Base-by-base conservation (phyloP, 164 flowering plant species). In the Vitis riparia region DNA sequence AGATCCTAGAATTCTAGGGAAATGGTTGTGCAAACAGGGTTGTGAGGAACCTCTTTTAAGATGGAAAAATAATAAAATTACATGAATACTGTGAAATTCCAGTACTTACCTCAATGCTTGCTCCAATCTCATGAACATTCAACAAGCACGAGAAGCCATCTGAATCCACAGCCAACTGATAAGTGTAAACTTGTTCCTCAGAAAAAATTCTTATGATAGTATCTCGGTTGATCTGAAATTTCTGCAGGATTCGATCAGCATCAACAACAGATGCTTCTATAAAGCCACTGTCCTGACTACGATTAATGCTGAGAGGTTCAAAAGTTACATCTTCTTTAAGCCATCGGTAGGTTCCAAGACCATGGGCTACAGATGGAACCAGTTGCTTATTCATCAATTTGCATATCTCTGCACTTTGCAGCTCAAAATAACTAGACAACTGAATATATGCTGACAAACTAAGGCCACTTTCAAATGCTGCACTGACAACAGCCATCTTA, bases 341-440 rank as follows among this genome's bases (percentile, higher is more conserved):
- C 99, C 99, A 95, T 62, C 70, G 70, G 74, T 88, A 95, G 15
- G 99, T 95, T 81, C 99, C 99, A 73, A 95, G 91, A 60, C 98
- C 99, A 81, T 95, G 99, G 51, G 92, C 93, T 68, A 89, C 60
- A 78, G 79, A 56, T 65, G 80, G 75, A n/a, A 47, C 47, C 5
- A 68, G 58, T 73, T 80, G 75, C 67, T 67, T 75, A 50, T 82
- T 79, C 81, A 76, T 71, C 73, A 84, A 63, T 59, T 57, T 80
- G 70, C 75, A 78, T 51, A 75, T 68, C 17, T 82, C 84, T 55
- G 68, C 78, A 64, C 82, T 79, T 77, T 82, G 88, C 80, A 75
- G 71, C 59, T 95, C 91, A 57, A 95, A 79, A 81, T 82, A 90
- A 62, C 77, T 72, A 9, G 94, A 84, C 62, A 95, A 87, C 49